phyloP scores from a whole-genome alignment of 2,329 filamentous ascomycete species.

The Aureobasidium sp. region DNA sequence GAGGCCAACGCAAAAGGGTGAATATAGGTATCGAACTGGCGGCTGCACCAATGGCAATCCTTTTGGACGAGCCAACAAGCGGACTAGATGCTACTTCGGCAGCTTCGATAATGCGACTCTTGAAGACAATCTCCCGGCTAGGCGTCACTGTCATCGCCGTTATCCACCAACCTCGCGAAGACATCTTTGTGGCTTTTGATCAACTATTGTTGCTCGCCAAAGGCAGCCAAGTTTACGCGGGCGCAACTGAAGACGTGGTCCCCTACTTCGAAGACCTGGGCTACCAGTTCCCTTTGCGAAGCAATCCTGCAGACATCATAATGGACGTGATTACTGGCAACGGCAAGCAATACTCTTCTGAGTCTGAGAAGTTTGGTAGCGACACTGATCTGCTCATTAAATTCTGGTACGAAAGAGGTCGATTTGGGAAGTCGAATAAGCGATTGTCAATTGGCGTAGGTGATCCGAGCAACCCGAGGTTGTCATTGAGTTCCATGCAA shows the following conservation, averaged over 20 bases:
- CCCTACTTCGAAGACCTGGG: conserved; percentile 45
- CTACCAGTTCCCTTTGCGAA: conserved; percentile 39
- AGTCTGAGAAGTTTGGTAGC: conserved; percentile 26
- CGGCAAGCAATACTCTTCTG: conserved; percentile 38
- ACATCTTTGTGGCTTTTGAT: conserved; percentile 52
- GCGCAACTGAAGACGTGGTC: conserved; percentile 35
- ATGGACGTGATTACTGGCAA: conserved; percentile 56
- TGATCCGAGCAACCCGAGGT: conserved; percentile 17
- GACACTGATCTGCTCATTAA: conserved; percentile 43
- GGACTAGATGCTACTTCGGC: conserved; percentile 45
- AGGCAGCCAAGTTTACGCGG: conserved; percentile 49
- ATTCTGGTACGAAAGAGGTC: conserved; percentile 32
- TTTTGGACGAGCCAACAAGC: conserved; percentile 25
- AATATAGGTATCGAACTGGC: conserved; percentile 52
- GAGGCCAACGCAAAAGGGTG: conserved; percentile 49
- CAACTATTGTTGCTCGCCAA: conserved; percentile 46
- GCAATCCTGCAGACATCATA: conserved; percentile 49
- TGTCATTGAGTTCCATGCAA: conserved; percentile 22
- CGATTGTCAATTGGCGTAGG: conserved; percentile 15
- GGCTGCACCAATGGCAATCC: conserved; percentile 43
- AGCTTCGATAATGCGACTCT: conserved; percentile 45
- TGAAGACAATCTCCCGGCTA: conserved; percentile 45
- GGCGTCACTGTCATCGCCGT: conserved; percentile 51
- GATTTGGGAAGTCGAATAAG: conserved; percentile 15
- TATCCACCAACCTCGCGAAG: conserved; percentile 51